phyloP scores from a whole-genome alignment of 208 protist genomes.

The Wallacemonas collosoma region DNA sequence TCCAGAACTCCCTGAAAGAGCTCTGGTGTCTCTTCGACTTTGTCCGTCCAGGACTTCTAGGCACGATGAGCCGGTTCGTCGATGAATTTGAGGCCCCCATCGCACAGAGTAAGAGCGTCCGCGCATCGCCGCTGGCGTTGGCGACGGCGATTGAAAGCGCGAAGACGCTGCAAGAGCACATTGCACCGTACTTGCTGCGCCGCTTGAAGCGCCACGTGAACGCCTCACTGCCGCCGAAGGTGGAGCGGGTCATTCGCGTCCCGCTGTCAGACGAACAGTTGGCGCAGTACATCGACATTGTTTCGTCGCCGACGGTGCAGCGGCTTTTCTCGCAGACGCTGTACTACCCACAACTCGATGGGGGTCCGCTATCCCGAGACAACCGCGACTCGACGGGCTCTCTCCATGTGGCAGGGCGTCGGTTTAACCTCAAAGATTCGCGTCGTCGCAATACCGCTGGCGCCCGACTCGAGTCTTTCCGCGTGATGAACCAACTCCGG shows the following conservation, averaged over 20 bases:
- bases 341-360: slow-evolving; percentile 35
- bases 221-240: slow-evolving; percentile 92
- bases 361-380: slow-evolving; percentile 54
- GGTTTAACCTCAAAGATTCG: slow-evolving; percentile 47
- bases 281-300: slow-evolving; percentile 88
- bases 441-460: slow-evolving; percentile 23
- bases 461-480: slow-evolving; percentile 61
- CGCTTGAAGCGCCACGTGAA: slow-evolving; percentile 96
- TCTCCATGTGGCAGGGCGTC: slow-evolving; percentile 60
- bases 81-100: slow-evolving; percentile 86
- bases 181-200: slow-evolving; percentile 96
- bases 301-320: slow-evolving; percentile 75
- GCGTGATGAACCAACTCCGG: slow-evolving; percentile 71
- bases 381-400: slow-evolving; percentile 55
- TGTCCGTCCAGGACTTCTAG: slow-evolving; percentile 96
- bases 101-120: slow-evolving; percentile 89
- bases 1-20: slow-evolving; percentile 99
- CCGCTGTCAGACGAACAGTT: slow-evolving; percentile 94
- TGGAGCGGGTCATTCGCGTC: slow-evolving; percentile 97
- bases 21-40: slow-evolving; percentile 99
- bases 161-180: slow-evolving; percentile 89
- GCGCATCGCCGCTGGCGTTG: slow-evolving; percentile 87
- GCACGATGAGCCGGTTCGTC: slow-evolving; percentile 72
- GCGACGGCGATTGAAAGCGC: slow-evolving; percentile 96
- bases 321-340: slow-evolving; percentile 44